Percentiles rank a stretch among this genome's conserved stretches.
These are phyloP conservation scores for Pistacia integerrima DNA, from an alignment of 345 rosid species.

Conservation along the genomic window DNA sequence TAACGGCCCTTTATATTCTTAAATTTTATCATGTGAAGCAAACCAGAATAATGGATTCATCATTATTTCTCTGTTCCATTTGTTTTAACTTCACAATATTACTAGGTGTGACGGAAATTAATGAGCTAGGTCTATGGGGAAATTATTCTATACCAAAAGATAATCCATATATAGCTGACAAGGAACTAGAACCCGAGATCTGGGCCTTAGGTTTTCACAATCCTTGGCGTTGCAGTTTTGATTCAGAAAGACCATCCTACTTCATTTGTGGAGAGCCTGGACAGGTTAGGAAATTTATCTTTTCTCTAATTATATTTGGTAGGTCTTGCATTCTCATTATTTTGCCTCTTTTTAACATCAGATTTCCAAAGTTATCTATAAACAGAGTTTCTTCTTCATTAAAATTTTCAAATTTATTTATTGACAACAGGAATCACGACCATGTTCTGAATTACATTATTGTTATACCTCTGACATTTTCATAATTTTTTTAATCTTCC, in stretches of 20 bases:
- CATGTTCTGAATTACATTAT: too few species aligned
- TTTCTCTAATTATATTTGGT: neutral
- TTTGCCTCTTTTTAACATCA: neutral
- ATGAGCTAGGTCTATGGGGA: conserved; percentile 48
- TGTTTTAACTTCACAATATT: conserved; percentile 1
- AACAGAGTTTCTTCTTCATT: neutral
- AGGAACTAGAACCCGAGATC: conserved; percentile 48
- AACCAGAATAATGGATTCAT: neutral
- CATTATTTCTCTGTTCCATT: neutral
- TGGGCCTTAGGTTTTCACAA: conserved; percentile 60
- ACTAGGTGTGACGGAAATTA: conserved; percentile 34
- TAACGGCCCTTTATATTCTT: neutral
- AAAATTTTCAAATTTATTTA: too few species aligned
- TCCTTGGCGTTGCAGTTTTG: conserved; percentile 68
- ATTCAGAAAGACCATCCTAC: conserved; percentile 48
- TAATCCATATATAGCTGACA: conserved; percentile 46
- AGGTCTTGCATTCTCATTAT: neutral
- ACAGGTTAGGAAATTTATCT: conserved; percentile 32
- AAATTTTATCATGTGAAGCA: neutral
- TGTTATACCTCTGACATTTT: too few species aligned
- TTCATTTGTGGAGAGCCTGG: conserved; percentile 61
- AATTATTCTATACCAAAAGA: conserved; percentile 55
- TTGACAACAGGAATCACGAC: too few species aligned
- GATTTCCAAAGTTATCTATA: neutral
- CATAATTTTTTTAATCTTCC: too few species aligned